Evolutionary conservation across 1,139 yeast genomes (phyloP).

Genomic region (Yamadazyma songkhlaensis): DNA sequence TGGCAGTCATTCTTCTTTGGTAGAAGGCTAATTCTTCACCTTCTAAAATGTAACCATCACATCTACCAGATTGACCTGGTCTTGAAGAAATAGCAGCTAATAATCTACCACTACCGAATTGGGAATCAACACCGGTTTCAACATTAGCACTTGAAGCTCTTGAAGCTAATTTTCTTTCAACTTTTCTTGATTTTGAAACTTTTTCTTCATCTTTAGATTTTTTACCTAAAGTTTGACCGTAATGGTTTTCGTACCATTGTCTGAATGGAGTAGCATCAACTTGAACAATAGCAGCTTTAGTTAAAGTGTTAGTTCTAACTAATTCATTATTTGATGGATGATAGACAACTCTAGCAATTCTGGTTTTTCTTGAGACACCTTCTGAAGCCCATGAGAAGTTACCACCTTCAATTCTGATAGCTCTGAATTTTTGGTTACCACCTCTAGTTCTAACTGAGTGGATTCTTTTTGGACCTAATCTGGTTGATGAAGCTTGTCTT

Average conservation of each 20-base stretch:
- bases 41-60: slow-evolving; percentile 99
- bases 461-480: slow-evolving; percentile 98
- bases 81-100: slow-evolving; percentile 98
- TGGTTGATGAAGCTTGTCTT: slow-evolving; percentile 99
- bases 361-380: slow-evolving; percentile 98
- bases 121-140: slow-evolving; percentile 89
- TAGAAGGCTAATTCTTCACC: slow-evolving; percentile 99
- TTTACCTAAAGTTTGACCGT: slow-evolving; percentile 94
- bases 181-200: slow-evolving; percentile 71
- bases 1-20: slow-evolving; percentile 99
- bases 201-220: slow-evolving; percentile 50
- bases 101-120: slow-evolving; percentile 98
- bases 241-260: slow-evolving; percentile 99
- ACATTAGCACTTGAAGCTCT: slow-evolving; percentile 84
- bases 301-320: slow-evolving; percentile 99
- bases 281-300: slow-evolving; percentile 98
- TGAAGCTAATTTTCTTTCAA: slow-evolving; percentile 87
- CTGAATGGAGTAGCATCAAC: slow-evolving; percentile 99
- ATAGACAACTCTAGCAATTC: slow-evolving; percentile 96
- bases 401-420: slow-evolving; percentile 98
- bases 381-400: slow-evolving; percentile 99
- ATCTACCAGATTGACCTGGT: slow-evolving; percentile 99
- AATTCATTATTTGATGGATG: slow-evolving; percentile 99
- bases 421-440: slow-evolving; percentile 99
- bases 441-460: slow-evolving; percentile 99